Evolutionary conservation across 768 basidiomycete genomes (phyloP), one percentile per base, ranked within the genome.

Genomic region (Pulveroboletus sp.): DNA sequence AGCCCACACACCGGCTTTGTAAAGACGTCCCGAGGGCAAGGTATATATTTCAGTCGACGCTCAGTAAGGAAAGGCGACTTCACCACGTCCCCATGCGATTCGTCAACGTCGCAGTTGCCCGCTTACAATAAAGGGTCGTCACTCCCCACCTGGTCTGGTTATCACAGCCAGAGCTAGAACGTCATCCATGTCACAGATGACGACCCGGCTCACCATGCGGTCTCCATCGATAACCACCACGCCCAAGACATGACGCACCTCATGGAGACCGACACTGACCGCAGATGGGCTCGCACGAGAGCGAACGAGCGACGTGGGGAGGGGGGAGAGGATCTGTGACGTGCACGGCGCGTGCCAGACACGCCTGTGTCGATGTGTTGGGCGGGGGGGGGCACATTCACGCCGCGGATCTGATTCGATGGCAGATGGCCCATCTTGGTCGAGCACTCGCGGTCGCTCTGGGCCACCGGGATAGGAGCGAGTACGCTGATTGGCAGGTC

Each of bases 391-490:
- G n/a, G 38, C 52, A 57, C 53, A 51, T 51, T 63, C 58, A 59
- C 51, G 47, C 51, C 61, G 58, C 49, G 51, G 53, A 62, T 61
- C 56, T 30, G 50, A 62, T 54, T 63, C 52, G 47, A 57, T 55
- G 61, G 58, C 43, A 39, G 32, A 21, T 47, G 54, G 46, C 51
- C 57, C 60, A 62, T 63, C 60, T 62, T 21, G 52, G 14, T 12
- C 31, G 49, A 21, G 41, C 46, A 33, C 39, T 55, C n/a, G 40
- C 12, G 10, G 36, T 40, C 42, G 31, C 12, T 26, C 30, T 18
- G 27, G 8, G 9, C 30, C 39, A 36, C 15, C 6, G 8, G 27
- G 27, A 21, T 3, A 21, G 2, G 21, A 21, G 21, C 21, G 21
- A 21, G 21, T 21, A 21, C 21, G 21, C 21, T 2, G 21, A 21